Conservation (phyloP, 495 filamentous ascomycete genomes). For the Aspergillus mulundensis region DNA sequence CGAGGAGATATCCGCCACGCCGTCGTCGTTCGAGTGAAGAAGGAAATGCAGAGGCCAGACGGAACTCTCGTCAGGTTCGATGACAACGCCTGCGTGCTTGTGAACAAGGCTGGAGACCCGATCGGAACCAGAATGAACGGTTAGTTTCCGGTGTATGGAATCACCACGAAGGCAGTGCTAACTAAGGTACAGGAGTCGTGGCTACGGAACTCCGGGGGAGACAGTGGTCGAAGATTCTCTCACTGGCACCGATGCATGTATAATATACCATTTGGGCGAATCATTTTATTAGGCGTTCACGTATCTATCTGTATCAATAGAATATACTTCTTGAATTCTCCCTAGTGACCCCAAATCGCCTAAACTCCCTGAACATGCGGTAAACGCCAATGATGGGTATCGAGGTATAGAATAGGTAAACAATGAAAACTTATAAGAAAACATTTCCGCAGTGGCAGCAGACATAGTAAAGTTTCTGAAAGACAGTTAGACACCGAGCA, state of each 20-base stretch:
- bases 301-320: slow-evolving; percentile 36
- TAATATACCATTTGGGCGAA: slow-evolving; percentile 47
- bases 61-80: slow-evolving; percentile 89
- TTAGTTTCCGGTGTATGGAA: slow-evolving; percentile 31
- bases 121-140: slow-evolving; percentile 89
- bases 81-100: slow-evolving; percentile 96
- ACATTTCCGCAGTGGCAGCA: slow-evolving; percentile 90
- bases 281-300: slow-evolving; percentile 24
- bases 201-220: slow-evolving; percentile 80
- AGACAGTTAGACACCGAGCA: background rate
- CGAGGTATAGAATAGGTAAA: slow-evolving; percentile 18
- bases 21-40: slow-evolving; percentile 85
- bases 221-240: slow-evolving; percentile 97
- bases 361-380: slow-evolving; percentile 29
- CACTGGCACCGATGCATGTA: slow-evolving; percentile 88
- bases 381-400: slow-evolving; percentile 33
- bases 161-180: slow-evolving; percentile 20
- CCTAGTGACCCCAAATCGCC: slow-evolving; percentile 6
- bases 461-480: slow-evolving; percentile 96
- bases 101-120: slow-evolving; percentile 96
- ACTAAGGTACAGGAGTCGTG: slow-evolving; percentile 61
- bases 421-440: slow-evolving; percentile 51
- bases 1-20: slow-evolving; percentile 96
- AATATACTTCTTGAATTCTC: slow-evolving; percentile 15
- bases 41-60: slow-evolving; percentile 81